Percentiles rank a stretch among this genome's conserved stretches.
These are phyloP conservation scores for Vicia villosa DNA, from an alignment of 306 rosid species.

Conservation along the genomic window DNA sequence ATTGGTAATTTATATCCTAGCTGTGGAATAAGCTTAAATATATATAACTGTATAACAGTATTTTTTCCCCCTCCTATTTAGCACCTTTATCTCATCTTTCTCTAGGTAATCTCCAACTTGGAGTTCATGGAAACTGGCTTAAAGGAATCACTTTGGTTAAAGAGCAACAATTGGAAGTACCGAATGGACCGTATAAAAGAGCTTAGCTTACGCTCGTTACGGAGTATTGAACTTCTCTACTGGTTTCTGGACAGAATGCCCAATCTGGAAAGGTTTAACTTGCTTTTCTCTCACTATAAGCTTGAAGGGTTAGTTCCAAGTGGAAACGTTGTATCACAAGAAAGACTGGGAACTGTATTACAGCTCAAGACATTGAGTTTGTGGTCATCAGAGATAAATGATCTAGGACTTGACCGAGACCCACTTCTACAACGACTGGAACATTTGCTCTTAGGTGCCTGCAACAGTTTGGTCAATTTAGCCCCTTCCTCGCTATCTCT, in stretches of 20 bases:
- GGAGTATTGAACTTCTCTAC: not conserved
- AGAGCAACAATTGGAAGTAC: not conserved
- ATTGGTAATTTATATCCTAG: not conserved
- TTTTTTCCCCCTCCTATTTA: not conserved
- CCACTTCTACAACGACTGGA: not conserved
- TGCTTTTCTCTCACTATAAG: too few species aligned
- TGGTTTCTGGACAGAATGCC: slow-evolving; percentile 12
- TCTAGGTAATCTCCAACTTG: slow-evolving; percentile 10
- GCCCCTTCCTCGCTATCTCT: not conserved
- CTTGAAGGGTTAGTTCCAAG: too few species aligned
- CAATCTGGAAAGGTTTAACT: not conserved
- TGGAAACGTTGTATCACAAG: too few species aligned
- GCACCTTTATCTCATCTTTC: not conserved
- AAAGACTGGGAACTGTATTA: too few species aligned
- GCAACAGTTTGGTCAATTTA: not conserved
- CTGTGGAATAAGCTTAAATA: not conserved
- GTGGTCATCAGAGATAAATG: not conserved
- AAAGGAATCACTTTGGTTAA: not conserved
- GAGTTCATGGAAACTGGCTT: not conserved
- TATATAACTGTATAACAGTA: not conserved
- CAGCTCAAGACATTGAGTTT: slow-evolving; percentile 14
- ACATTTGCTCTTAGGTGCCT: not conserved
- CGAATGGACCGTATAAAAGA: not conserved
- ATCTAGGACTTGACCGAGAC: not conserved
- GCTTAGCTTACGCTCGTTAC: not conserved